These are phyloP conservation scores for Houttuynia cordata DNA, from an alignment of 164 flowering plant genomes.

Conservation along the genomic window DNA sequence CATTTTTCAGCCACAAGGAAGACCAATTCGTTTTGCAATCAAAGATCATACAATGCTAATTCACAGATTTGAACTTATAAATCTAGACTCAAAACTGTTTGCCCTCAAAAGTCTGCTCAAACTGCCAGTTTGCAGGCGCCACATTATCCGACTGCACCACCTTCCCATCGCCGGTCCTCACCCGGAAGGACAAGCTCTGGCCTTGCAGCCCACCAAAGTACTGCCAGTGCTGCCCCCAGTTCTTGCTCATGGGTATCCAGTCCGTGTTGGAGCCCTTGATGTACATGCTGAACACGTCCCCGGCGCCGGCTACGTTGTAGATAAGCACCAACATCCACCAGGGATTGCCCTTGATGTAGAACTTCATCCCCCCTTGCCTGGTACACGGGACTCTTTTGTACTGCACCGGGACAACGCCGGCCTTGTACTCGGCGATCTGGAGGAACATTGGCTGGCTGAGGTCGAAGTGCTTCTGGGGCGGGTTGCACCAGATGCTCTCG, in stretches of 20 bases:
- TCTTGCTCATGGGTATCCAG: constrained; percentile 23
- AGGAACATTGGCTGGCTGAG: constrained; percentile 14
- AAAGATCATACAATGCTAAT: no score
- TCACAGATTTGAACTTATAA: no score
- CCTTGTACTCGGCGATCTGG: constrained; percentile 10
- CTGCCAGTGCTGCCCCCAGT: constrained; percentile 49
- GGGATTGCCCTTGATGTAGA: constrained; percentile 33
- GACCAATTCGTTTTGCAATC: no score
- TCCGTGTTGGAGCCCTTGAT: constrained; percentile 20
- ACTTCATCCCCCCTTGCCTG: constrained; percentile 31
- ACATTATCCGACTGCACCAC: constrained; percentile 16
- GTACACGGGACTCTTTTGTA: constrained; percentile 11
- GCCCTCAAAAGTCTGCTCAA: constrained; percentile 27
- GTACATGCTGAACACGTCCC: constrained; percentile 19
- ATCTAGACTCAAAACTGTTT: constrained; percentile 6
- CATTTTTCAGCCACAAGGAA: no score
- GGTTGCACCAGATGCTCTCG: constrained; percentile 12
- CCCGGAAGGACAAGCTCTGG: constrained; percentile 29
- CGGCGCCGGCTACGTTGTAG: constrained; percentile 36
- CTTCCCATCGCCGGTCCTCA: constrained; percentile 22
- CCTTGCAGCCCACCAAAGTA: constrained; percentile 8
- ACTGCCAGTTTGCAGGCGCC: constrained; percentile 23
- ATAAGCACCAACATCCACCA: constrained; percentile 20
- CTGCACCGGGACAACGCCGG: constrained; percentile 14
- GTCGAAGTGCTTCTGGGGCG: constrained; percentile 15